These are phyloP conservation scores for Scutellospora calospora DNA, from an alignment of 371 early-diverging fungal genomes.

Conservation along the genomic window DNA sequence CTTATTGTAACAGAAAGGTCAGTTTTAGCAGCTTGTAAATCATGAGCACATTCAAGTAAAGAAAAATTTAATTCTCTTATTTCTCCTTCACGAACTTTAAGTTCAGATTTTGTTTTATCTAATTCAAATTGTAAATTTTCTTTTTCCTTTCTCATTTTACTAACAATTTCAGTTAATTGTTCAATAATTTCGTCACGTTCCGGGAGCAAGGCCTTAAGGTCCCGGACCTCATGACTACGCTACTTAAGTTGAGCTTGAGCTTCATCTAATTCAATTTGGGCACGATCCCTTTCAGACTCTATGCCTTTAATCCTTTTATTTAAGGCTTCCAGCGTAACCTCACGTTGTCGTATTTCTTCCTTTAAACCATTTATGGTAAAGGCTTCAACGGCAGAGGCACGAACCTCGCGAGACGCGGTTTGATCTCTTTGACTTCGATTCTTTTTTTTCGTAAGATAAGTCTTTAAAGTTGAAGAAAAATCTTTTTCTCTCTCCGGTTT, in stretches of 20 bases:
- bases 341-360: conserved; percentile 37
- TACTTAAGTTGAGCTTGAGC: not conserved
- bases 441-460: conserved; percentile 25
- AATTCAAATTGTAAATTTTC: conserved; percentile 13
- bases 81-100: conserved; percentile 28
- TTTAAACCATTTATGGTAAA: conserved; percentile 1
- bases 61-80: conserved; percentile 40
- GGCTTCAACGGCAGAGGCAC: conserved; percentile 13
- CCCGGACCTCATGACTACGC: not conserved
- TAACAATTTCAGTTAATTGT: not conserved
- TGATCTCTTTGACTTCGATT: not conserved
- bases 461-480: conserved; percentile 3
- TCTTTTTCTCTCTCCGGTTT: conserved; percentile 28
- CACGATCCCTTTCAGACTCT: conserved; percentile 5
- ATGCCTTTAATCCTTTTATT: not conserved
- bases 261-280: not conserved
- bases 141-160: conserved; percentile 18
- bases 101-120: conserved; percentile 32
- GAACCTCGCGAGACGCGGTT: not conserved
- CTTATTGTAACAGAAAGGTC: not conserved
- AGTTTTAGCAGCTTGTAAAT: conserved; percentile 31
- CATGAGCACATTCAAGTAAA: conserved; percentile 32
- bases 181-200: conserved; percentile 16
- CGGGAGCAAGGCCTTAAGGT: not conserved
- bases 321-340: not conserved